Conservation (phyloP, 257 asterid species). For the Solanum chmielewskii region DNA sequence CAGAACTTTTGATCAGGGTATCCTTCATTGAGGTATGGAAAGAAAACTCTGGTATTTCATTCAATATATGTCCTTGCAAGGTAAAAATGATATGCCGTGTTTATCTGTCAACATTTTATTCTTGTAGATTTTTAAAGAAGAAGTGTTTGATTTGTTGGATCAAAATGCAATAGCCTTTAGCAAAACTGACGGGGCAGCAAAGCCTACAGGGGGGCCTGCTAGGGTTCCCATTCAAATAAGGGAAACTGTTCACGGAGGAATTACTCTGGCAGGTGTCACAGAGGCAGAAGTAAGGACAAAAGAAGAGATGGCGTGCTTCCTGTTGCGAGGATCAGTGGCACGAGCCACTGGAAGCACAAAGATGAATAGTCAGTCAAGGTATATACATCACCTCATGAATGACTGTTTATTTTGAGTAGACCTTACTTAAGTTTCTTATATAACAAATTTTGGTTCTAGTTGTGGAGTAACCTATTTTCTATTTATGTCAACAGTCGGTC, state of each 20-base stretch:
- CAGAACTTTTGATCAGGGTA: constrained; percentile 72
- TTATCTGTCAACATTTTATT: neutral
- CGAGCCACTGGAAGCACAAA: constrained; percentile 99
- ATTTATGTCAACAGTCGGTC: constrained; percentile 51
- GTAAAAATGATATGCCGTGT: neutral
- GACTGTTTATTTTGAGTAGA: neutral
- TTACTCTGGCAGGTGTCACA: constrained; percentile 90
- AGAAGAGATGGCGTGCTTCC: constrained; percentile 84
- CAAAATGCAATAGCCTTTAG: constrained; percentile 17
- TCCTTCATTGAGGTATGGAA: constrained; percentile 83
- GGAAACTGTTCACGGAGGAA: constrained; percentile 80
- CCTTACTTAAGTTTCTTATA: neutral
- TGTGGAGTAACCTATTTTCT: neutral
- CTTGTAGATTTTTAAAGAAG: constrained; percentile 88
- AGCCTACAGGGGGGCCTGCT: constrained; percentile 33
- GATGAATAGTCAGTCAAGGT: constrained; percentile 98
- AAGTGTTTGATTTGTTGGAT: constrained; percentile 82
- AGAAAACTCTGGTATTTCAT: neutral
- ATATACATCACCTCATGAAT: neutral
- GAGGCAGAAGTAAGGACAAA: constrained; percentile 87
- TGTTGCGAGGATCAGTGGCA: constrained; percentile 67
- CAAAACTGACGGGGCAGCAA: constrained; percentile 23
- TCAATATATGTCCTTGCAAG: neutral
- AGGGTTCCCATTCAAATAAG: constrained; percentile 92
- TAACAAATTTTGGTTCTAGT: neutral